These are phyloP conservation scores for Magnolia kwangsiensis DNA, from an alignment of 164 flowering plant genomes.

Conservation along the genomic window DNA sequence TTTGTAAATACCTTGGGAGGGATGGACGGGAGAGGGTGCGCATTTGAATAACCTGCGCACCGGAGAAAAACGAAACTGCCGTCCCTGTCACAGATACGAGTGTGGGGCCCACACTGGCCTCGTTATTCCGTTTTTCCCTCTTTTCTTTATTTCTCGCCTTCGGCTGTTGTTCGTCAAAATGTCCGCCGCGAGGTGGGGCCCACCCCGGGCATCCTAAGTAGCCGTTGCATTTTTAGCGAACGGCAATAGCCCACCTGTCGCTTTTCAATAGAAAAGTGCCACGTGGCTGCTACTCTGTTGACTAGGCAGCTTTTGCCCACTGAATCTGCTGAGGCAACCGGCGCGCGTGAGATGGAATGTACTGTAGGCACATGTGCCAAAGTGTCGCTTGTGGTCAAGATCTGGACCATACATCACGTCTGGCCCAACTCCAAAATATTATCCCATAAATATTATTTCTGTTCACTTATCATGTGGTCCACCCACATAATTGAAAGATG, in stretches of 20 bases:
- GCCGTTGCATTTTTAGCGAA: slow-evolving; percentile 1
- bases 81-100: slow-evolving; percentile 12
- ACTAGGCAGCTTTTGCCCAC: slow-evolving; percentile 7
- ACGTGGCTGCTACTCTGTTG: background rate
- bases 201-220: slow-evolving; percentile 12
- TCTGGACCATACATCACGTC: no score
- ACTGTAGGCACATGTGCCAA: background rate
- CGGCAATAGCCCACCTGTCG: background rate
- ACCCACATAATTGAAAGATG: no score
- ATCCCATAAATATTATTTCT: no score
- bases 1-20: no score
- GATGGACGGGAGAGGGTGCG: background rate
- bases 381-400: no score
- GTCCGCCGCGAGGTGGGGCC: slow-evolving; percentile 5
- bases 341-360: background rate
- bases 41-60: slow-evolving; percentile 3
- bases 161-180: background rate
- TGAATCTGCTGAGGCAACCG: no score
- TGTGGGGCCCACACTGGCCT: slow-evolving; percentile 4
- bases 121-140: background rate
- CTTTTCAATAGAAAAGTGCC: background rate
- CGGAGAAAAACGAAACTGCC: slow-evolving; percentile 9
- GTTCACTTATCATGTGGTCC: no score
- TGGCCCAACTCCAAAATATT: no score
- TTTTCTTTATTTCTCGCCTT: background rate